phyloP scores from a whole-genome alignment of 2,329 filamentous ascomycete genomes.

The Aureobasidium melanogenum region DNA sequence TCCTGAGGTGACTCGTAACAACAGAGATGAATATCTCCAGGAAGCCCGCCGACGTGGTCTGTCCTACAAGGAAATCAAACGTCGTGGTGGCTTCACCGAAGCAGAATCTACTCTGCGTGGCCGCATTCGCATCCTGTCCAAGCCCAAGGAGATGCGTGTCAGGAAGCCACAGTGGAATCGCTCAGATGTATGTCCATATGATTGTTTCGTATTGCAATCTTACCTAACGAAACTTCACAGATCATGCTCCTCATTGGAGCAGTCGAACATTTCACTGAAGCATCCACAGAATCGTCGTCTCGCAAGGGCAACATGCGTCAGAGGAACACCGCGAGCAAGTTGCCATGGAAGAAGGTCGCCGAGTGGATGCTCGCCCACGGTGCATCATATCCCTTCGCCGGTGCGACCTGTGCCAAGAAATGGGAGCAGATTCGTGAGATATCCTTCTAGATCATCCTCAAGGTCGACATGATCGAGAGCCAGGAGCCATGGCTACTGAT shows the following conservation, averaged over 20 bases:
- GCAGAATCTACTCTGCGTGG: conserved; percentile 67
- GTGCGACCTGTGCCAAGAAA: conserved; percentile 55
- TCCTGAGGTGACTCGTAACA: conserved; percentile 12
- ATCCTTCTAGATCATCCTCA: not conserved
- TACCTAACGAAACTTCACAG: conserved; percentile 16
- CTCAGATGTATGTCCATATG: conserved; percentile 49
- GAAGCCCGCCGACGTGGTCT: conserved; percentile 46
- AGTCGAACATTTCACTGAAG: conserved; percentile 14
- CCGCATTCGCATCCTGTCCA: conserved; percentile 56
- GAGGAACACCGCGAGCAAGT: conserved; percentile 25
- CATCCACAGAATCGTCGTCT: conserved; percentile 17
- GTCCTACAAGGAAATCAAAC: conserved; percentile 58
- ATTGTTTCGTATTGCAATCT: not conserved
- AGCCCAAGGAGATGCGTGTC: conserved; percentile 52
- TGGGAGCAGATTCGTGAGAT: conserved; percentile 40
- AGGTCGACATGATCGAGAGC: not conserved
- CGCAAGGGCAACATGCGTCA: conserved; percentile 3
- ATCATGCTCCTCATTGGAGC: conserved; percentile 16
- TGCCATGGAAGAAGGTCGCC: conserved; percentile 52
- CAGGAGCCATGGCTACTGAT: not conserved
- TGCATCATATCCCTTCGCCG: conserved; percentile 51
- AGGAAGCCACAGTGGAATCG: conserved; percentile 57
- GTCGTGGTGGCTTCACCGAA: conserved; percentile 47
- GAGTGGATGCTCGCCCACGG: conserved; percentile 44
- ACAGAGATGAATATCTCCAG: conserved; percentile 37